Evolutionary conservation across 495 filamentous ascomycete genomes (phyloP).

Genomic region (Jackrogersella minutella): DNA sequence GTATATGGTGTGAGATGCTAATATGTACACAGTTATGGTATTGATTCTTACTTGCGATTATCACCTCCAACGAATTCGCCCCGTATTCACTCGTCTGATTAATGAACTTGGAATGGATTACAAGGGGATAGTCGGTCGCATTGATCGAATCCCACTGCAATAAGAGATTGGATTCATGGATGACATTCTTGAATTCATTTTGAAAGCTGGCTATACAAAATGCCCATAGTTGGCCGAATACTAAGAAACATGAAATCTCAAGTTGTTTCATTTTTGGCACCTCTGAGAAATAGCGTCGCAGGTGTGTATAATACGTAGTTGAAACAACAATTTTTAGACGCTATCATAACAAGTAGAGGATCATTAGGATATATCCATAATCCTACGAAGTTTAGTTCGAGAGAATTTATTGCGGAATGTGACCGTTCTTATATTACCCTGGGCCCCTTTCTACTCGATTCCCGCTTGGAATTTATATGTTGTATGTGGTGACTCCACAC

Average conservation of each 20-base stretch:
- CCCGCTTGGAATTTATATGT: no score
- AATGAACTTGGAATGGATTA: constrained; percentile 45
- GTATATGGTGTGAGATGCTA: constrained; percentile 18
- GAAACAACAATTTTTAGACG: background rate
- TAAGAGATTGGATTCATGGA: constrained; percentile 31
- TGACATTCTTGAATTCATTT: constrained; percentile 42
- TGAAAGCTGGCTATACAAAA: constrained; percentile 36
- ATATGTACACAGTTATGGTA: background rate
- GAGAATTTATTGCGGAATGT: no score
- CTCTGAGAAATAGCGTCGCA: background rate
- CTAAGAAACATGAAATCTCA: background rate
- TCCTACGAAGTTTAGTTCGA: background rate
- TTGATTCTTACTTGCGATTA: constrained; percentile 44
- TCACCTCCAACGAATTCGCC: constrained; percentile 44
- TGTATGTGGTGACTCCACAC: no score
- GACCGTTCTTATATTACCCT: no score
- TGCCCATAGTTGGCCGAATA: constrained; percentile 11
- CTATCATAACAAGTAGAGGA: background rate
- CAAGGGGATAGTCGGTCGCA: constrained; percentile 42
- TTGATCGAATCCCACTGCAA: constrained; percentile 45
- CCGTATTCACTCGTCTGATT: constrained; percentile 44
- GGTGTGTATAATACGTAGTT: background rate
- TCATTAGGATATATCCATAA: background rate
- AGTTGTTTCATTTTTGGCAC: constrained; percentile 7
- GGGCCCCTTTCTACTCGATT: no score